Percentiles rank a stretch among this genome's conserved stretches.
Evolutionary conservation across 352 stramenopile genomes (phyloP).

Genomic region (Pythium myriotylum): DNA sequence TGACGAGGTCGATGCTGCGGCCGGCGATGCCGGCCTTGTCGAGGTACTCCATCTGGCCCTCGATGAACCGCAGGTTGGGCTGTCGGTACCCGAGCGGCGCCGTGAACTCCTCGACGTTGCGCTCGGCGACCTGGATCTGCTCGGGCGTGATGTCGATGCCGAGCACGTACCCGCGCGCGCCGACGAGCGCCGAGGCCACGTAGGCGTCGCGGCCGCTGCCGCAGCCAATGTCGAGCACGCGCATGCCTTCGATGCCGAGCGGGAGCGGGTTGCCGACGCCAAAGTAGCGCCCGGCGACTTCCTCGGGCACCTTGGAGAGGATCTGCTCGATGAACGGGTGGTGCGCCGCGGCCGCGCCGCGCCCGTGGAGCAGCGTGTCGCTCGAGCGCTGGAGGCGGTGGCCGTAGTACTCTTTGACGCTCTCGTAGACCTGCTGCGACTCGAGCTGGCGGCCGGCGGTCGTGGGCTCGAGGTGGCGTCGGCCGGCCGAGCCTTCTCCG

Average conservation of each 20-base stretch:
- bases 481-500: slow-evolving; percentile 26
- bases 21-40: slow-evolving; percentile 71
- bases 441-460: slow-evolving; percentile 28
- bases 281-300: slow-evolving; percentile 76
- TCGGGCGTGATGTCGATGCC: slow-evolving; percentile 92
- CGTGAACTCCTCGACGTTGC: slow-evolving; percentile 68
- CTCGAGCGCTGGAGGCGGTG: slow-evolving; percentile 45
- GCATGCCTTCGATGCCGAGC: slow-evolving; percentile 54
- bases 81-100: slow-evolving; percentile 76
- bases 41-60: slow-evolving; percentile 90
- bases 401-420: slow-evolving; percentile 48
- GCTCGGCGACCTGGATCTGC: slow-evolving; percentile 78
- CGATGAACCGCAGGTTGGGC: slow-evolving; percentile 85
- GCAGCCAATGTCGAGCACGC: slow-evolving; percentile 89
- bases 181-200: slow-evolving; percentile 82
- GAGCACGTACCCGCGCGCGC: slow-evolving; percentile 71
- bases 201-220: slow-evolving; percentile 90
- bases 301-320: slow-evolving; percentile 67
- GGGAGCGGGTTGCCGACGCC: slow-evolving; percentile 82
- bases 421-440: slow-evolving; percentile 33
- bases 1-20: slow-evolving; percentile 87
- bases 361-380: slow-evolving; percentile 78
- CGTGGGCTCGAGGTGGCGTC: slow-evolving; percentile 30
- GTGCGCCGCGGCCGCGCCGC: slow-evolving; percentile 36
- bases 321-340: slow-evolving; percentile 47